Base-by-base conservation (phyloP, 345 rosid genomes). In the Hypericum perforatum region DNA sequence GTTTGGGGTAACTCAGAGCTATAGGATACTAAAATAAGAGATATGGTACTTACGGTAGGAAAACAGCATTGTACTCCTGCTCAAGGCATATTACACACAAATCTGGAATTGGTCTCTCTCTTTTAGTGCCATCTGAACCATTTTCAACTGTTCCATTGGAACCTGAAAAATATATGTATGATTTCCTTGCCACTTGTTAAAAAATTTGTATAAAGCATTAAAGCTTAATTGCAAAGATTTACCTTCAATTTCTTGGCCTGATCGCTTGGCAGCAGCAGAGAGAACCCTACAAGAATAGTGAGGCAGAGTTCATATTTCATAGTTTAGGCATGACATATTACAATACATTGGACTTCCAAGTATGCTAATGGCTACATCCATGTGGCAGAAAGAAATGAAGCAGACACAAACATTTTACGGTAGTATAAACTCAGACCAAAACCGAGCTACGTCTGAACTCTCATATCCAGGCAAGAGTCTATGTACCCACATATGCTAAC, bases 71-170 rank as follows among this genome's bases (percentile, higher is more conserved):
- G 70, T 83, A 92, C 62, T 88, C 88, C 45, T 77, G 82, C 76
- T 88, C 98, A 56, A 88, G 95, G 74, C 98, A 92, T 70, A 92
- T 88, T 69, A 92, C 98, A 54, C 96, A 92, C 0, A 85, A 72
- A 76, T 81, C 90, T 63, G 95, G 98, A 78, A 83, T 68, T 42
- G 63, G 57, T 16, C 58, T 66, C 45, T 87, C 96, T 76, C 71
- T 81, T 68, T 76, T 80, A 41, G 72, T 36, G 59, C 49, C 16
- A 58, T 72, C 84, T 44, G 73, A 40, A 58, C 68, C 84, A 49
- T 72, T 69, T 58, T 81, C 87, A 16, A 64, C 58, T 38, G 61
- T 61, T 41, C 73, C 80, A 61, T 70, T 77, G 40, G 81, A 52
- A 58, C 78, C 89, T 78, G 66, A 42, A 58, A 66, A 66, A 39